Percentiles rank a stretch among this genome's conserved stretches.
Conservation (phyloP, 1,284 basidiomycete genomes). For the Gymnopus androsaceus region DNA sequence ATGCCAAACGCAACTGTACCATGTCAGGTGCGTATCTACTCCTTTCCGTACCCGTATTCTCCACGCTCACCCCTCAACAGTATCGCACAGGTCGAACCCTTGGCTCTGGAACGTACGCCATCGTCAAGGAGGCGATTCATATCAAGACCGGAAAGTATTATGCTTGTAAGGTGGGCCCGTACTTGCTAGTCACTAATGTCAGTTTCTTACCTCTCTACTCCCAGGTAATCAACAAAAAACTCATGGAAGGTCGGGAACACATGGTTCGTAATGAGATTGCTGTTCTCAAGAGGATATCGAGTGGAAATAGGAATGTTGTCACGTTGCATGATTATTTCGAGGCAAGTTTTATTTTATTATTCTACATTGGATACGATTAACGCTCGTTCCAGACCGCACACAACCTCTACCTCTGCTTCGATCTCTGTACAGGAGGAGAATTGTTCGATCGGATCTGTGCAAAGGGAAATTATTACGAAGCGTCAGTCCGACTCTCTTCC, state of each 20-base stretch:
- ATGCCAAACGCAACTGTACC: conserved; percentile 2
- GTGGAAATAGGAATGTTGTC: conserved; percentile 87
- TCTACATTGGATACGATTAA: conserved; percentile 5
- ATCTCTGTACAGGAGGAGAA: conserved; percentile 97
- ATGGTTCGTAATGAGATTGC: conserved; percentile 98
- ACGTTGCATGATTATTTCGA: conserved; percentile 98
- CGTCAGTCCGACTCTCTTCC: conserved; percentile 35
- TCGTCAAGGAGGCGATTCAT: conserved; percentile 95
- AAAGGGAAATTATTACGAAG: conserved; percentile 95
- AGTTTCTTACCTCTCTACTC: too few species aligned
- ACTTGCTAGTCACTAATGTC: too few species aligned
- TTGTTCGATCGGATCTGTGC: conserved; percentile 98
- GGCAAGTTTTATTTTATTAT: conserved; percentile 41
- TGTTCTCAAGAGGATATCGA: conserved; percentile 93
- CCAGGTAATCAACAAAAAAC: conserved; percentile 89
- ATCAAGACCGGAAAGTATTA: conserved; percentile 87
- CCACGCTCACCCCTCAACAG: conserved; percentile 38
- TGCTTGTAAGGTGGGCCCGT: conserved; percentile 70
- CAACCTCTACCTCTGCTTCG: conserved; percentile 94
- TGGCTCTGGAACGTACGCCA: conserved; percentile 90
- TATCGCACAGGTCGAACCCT: conserved; percentile 93
- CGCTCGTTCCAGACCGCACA: conserved; percentile 69
- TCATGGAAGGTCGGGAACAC: conserved; percentile 92
- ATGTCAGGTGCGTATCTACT: background rate
- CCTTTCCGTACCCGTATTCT: background rate